A percentile compares a stretch with the other conserved stretches of the same genome.
These are phyloP conservation scores for Melampsora larici-populina DNA, from an alignment of 1,284 basidiomycete genomes.

Conservation along the genomic window DNA sequence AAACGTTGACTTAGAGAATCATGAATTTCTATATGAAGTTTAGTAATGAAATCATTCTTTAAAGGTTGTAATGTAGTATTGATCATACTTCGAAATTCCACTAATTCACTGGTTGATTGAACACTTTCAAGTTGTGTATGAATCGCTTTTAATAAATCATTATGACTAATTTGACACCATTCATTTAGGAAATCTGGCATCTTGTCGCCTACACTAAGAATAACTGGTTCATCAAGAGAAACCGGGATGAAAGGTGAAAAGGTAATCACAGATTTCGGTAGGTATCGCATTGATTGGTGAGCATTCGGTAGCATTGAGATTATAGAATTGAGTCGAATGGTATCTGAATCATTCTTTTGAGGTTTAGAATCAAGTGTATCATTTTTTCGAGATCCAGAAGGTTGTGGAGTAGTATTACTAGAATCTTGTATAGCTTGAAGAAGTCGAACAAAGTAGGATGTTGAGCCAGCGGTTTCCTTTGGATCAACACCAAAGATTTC, in stretches of 20 bases:
- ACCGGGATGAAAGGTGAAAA: constrained; percentile 28
- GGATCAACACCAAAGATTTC: constrained; percentile 16
- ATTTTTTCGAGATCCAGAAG: background rate
- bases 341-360: background rate
- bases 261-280: constrained; percentile 18
- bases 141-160: too few species aligned
- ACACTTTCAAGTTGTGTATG: background rate
- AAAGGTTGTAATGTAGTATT: too few species aligned
- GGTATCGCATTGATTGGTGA: constrained; percentile 19
- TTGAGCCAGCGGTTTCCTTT: background rate
- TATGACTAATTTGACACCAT: too few species aligned
- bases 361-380: background rate
- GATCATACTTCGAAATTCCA: background rate
- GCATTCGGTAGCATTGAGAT: constrained; percentile 33
- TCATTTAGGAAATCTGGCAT: too few species aligned
- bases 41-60: too few species aligned
- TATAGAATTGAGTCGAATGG: constrained; percentile 20
- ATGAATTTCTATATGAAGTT: background rate
- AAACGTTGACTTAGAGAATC: background rate
- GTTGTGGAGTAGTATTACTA: background rate
- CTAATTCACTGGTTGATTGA: constrained; percentile 6
- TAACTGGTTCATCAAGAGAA: background rate
- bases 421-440: constrained; percentile 16
- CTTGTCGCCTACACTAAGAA: background rate
- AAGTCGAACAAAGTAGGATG: background rate